Evolutionary conservation across 116 monocot species (phyloP), one percentile per base, ranked within the genome.

Genomic region (Dioscorea cayenensis): DNA sequence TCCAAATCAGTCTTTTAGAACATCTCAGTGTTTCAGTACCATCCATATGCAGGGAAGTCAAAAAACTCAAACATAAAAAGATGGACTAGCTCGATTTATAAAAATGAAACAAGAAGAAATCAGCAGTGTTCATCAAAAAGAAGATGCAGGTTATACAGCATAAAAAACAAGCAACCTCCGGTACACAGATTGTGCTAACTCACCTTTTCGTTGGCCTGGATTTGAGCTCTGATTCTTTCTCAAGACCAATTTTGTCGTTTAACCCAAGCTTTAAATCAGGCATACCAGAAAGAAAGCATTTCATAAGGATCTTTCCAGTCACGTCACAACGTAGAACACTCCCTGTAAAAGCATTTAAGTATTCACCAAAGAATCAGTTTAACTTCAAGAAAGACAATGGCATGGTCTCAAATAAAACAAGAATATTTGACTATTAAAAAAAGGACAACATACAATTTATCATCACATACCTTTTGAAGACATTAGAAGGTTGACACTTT

Each of bases 401-500:
- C 0, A 23, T 17, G 17, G 17, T 59, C 17, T 6, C 59, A 59
- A 21, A 21, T 17, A 19, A 59, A 59, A 4, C 32, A 32, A 59
- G n/a, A 59, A 59, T 21, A 59, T 59, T 5, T 14, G 59, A 16
- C 59, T 43, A 55, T 5, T 55, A 55, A n/a, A 55, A 55, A 5
- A 16, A 0, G 2, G 17, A 55, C 5, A 12, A 16, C 10, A n/a
- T 16, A 28, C 49, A 28, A 36, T 32, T 16, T 28, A 55, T 38
- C 25, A 55, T 38, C 25, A 59, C 23, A 52, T 78, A 93, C 97
- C 97, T 88, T 97, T 92, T 1, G 97, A 97, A 64, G 97, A 97
- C 97, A 97, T 97, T 49, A 97, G 90, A 84, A 97, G 97, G 77
- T 97, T 97, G 68, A 97, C 97, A 75, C 97, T 97, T 76, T 97